Percentiles rank a stretch among this genome's conserved stretches.
These are phyloP conservation scores for Fusarium mundagurra DNA, from an alignment of 2,329 filamentous ascomycete species.

Conservation along the genomic window DNA sequence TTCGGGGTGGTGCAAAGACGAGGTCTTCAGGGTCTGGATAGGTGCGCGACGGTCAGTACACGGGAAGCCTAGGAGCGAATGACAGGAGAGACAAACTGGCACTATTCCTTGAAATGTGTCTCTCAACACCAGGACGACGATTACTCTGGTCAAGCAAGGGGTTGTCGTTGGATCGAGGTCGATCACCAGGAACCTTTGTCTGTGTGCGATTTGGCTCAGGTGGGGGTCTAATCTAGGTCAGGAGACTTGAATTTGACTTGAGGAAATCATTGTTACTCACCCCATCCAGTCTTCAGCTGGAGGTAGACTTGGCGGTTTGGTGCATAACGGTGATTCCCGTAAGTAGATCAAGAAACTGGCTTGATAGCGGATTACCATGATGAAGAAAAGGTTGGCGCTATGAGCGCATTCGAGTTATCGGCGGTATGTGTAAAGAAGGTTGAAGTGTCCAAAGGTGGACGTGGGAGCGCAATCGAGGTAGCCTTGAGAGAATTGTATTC, in stretches of 20 bases:
- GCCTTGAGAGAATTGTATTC: neutral
- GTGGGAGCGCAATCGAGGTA: neutral
- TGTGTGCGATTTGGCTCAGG: slow-evolving; percentile 58
- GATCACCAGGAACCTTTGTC: slow-evolving; percentile 56
- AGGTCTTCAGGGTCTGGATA: slow-evolving; percentile 77
- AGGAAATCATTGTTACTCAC: slow-evolving; percentile 59
- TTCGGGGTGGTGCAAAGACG: slow-evolving; percentile 85
- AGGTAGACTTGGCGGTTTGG: slow-evolving; percentile 81
- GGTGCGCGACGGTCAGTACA: slow-evolving; percentile 27
- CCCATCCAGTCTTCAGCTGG: slow-evolving; percentile 97
- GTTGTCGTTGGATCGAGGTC: slow-evolving; percentile 56
- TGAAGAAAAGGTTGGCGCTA: slow-evolving; percentile 43
- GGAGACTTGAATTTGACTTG: slow-evolving; percentile 30
- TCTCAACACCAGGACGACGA: slow-evolving; percentile 62
- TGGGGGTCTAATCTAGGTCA: slow-evolving; percentile 51
- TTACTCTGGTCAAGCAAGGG: slow-evolving; percentile 59
- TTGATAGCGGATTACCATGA: slow-evolving; percentile 74
- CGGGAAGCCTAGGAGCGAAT: neutral
- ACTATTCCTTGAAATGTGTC: slow-evolving; percentile 65
- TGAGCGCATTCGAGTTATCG: slow-evolving; percentile 51
- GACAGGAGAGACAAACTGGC: slow-evolving; percentile 58
- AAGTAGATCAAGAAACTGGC: slow-evolving; percentile 79
- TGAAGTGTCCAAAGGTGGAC: neutral
- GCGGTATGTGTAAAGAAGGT: slow-evolving; percentile 29
- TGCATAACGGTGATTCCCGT: slow-evolving; percentile 82